Conservation (phyloP, 1,284 basidiomycete genomes). For the Salmacisia buchloeana region DNA sequence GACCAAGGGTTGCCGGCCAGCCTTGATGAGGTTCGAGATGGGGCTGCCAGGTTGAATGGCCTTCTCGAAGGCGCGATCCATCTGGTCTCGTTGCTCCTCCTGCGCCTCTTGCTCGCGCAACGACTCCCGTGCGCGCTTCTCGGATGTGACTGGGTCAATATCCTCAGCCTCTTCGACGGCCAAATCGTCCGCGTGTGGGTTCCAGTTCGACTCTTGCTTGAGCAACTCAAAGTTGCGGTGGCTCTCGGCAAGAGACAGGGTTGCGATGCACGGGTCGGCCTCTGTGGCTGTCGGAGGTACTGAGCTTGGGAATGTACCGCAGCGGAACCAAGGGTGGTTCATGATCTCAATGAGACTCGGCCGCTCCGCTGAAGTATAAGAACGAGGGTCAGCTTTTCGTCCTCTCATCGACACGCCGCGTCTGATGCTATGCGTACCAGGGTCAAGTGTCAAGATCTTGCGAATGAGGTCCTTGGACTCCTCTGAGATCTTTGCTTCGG, state of each 20-base stretch:
- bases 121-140: constrained; percentile 21
- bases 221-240: constrained; percentile 37
- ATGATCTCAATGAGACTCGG: constrained; percentile 72
- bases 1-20: constrained; percentile 37
- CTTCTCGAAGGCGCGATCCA: constrained; percentile 87
- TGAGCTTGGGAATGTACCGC: background rate
- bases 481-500: constrained; percentile 66
- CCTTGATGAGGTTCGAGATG: constrained; percentile 75
- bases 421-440: constrained; percentile 8
- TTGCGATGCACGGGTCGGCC: background rate
- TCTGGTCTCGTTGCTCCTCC: constrained; percentile 43
- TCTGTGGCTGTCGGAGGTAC: background rate
- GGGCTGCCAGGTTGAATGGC: constrained; percentile 92
- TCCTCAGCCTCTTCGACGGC: constrained; percentile 22
- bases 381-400: constrained; percentile 1
- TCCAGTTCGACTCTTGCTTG: constrained; percentile 36
- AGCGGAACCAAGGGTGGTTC: constrained; percentile 50
- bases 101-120: constrained; percentile 32
- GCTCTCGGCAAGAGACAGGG: constrained; percentile 22
- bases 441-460: constrained; percentile 69
- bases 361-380: constrained; percentile 58
- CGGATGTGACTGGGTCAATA: constrained; percentile 9
- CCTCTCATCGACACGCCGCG: background rate
- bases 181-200: constrained; percentile 31
- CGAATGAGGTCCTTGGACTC: constrained; percentile 75